Evolutionary conservation across 768 basidiomycete species (phyloP), one percentile per base, ranked within the genome.

Genomic region (Sporobolomyces roseus): DNA sequence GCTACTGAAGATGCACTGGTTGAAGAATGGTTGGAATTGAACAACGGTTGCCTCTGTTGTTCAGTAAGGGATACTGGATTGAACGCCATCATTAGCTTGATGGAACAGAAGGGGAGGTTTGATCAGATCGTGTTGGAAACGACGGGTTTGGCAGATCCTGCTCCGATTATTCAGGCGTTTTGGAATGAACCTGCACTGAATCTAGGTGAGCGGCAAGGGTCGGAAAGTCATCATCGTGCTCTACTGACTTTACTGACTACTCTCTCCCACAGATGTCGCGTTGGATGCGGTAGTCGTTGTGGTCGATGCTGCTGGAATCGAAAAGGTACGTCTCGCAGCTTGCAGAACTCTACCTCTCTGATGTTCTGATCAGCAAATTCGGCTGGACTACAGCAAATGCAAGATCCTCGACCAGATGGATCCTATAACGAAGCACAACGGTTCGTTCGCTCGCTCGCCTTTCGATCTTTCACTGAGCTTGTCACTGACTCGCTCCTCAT

Each of bases 101-200:
- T 75, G 75, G 68, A 70, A 55, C 67, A 70, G 65, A 91, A 88
- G 75, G 92, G 91, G 30, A 84, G 85, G 2, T 93, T 98, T 76
- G 96, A 98, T 79, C 88, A 97, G 78, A 96, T 99, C 71, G 81
- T 99, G 49, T 83, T 99, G 21, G 96, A 99, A 79, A 90, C 94
- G 2, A 98, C 96, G 0, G 94, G 94, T 0, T 82, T 98, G 12
- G 94, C 94, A 14, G 94, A 98, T 81, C 94, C 94, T 65, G 91
- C 63, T 3, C 74, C 74, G 3, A 74, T 76, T 61, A 72, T 74
- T 25, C 68, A 74, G 29, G 63, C 68, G 5, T 74, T 74, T 32
- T 74, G 72, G 72, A 70, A 66, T 59, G 72, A 74, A 29, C 63
- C 65, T 23, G 63, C 63, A 19, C 25, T 74, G 60, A 55, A 59